Evolutionary conservation across 148 eudicot genomes (phyloP).

Genomic region (Polygonum aviculare): DNA sequence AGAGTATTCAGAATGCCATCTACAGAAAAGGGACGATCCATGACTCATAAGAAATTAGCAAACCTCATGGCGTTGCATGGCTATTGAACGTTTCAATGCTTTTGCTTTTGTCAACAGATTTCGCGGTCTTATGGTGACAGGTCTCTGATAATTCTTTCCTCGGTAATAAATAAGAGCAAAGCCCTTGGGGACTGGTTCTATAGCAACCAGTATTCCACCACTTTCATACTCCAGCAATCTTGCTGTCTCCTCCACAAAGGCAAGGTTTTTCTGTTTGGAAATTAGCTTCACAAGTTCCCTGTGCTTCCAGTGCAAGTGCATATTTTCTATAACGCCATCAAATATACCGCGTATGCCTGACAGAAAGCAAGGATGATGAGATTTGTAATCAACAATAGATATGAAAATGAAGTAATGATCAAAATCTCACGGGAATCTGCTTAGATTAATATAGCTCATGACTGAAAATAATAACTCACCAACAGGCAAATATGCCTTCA

Average conservation of each 20-base stretch:
- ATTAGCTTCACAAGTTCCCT: constrained; percentile 96
- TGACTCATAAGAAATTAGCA: constrained; percentile 2
- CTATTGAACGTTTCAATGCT: constrained; percentile 82
- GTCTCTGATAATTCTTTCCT: constrained; percentile 92
- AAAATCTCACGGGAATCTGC: not conserved
- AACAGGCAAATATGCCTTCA: constrained; percentile 95
- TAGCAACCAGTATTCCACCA: constrained; percentile 82
- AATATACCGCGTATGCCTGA: constrained; percentile 96
- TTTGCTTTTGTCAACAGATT: constrained; percentile 87
- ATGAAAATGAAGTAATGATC: constrained; percentile 4
- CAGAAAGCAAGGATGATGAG: constrained; percentile 6
- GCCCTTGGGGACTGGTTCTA: constrained; percentile 88
- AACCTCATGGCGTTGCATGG: constrained; percentile 97
- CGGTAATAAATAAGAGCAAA: constrained; percentile 86
- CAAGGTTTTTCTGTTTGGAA: constrained; percentile 75
- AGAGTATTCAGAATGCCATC: not conserved
- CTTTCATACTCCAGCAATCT: constrained; percentile 87
- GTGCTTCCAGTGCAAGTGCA: constrained; percentile 99
- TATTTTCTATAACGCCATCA: constrained; percentile 97
- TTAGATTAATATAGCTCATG: not conserved
- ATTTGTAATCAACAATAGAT: not conserved
- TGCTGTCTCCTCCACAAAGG: constrained; percentile 90
- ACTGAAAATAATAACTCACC: constrained; percentile 37
- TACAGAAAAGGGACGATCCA: constrained; percentile 6
- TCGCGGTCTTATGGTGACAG: constrained; percentile 76